A percentile compares a stretch with the other conserved stretches of the same genome.
phyloP scores from a whole-genome alignment of 441 rosid species.

The Eutrema salsugineum region DNA sequence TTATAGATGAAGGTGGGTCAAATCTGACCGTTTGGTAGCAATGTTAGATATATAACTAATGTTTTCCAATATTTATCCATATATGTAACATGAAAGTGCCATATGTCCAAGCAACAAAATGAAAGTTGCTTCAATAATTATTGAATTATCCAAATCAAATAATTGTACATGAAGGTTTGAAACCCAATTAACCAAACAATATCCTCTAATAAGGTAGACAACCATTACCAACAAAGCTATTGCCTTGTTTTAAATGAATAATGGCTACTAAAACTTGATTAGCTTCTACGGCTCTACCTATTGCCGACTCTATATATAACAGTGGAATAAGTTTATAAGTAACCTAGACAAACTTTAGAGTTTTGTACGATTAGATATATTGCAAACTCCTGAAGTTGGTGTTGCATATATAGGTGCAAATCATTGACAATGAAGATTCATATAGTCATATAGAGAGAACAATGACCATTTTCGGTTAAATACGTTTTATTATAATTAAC shows the following conservation, averaged over 20 bases:
- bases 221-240: neutral
- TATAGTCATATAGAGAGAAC: neutral
- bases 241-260: neutral
- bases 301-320: neutral
- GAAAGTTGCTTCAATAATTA: neutral
- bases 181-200: too few species aligned
- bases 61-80: conserved; percentile 2
- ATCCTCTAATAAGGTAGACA: neutral
- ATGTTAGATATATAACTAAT: conserved; percentile 3
- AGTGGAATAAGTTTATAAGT: neutral
- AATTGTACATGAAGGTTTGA: neutral
- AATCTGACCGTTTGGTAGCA: conserved; percentile 35
- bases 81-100: neutral
- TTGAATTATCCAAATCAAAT: neutral
- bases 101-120: neutral
- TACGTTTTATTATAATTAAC: conserved; percentile 5
- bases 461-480: neutral
- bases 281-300: neutral
- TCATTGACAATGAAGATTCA: conserved; percentile 4
- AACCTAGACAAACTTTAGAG: neutral
- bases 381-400: neutral
- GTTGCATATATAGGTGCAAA: neutral
- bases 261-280: neutral
- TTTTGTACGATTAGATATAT: neutral
- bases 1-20: conserved; percentile 23